These are phyloP conservation scores for Massarina eburnea DNA, from an alignment of 2,329 filamentous ascomycete genomes.

Conservation along the genomic window DNA sequence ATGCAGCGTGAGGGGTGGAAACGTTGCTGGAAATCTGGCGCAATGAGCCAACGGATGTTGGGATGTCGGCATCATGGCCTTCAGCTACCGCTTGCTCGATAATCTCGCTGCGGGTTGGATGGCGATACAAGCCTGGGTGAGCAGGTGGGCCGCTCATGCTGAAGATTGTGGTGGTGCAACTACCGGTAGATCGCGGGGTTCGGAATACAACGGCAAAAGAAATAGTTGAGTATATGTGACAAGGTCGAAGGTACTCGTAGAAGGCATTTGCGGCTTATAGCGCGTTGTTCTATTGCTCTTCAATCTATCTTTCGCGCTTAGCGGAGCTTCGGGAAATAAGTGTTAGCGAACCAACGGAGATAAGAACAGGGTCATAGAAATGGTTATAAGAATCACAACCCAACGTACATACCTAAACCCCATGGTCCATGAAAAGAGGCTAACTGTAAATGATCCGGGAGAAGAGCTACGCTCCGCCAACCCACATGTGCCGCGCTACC, in stretches of 20 bases:
- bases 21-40: conserved; percentile 13
- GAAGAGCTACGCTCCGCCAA: too few relatives aligned
- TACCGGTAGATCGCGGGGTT: neutral
- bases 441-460: too few relatives aligned
- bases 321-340: too few relatives aligned
- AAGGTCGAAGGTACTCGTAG: neutral
- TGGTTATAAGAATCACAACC: too few relatives aligned
- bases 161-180: neutral
- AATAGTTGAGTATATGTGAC: neutral
- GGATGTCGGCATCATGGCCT: conserved; percentile 45
- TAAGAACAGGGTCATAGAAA: too few relatives aligned
- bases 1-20: conserved; percentile 13
- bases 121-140: conserved; percentile 17
- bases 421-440: too few relatives aligned
- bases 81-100: conserved; percentile 40
- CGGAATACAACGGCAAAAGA: neutral
- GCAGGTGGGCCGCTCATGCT: conserved; percentile 15
- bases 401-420: too few relatives aligned
- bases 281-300: too few relatives aligned
- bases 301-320: too few relatives aligned
- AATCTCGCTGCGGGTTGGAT: conserved; percentile 35
- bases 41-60: conserved; percentile 35
- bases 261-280: too few relatives aligned
- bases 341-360: too few relatives aligned
- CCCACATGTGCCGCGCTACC: too few relatives aligned